Evolutionary conservation across 768 basidiomycete species (phyloP), one percentile per base, ranked within the genome.

Genomic region (Boletales sp.): DNA sequence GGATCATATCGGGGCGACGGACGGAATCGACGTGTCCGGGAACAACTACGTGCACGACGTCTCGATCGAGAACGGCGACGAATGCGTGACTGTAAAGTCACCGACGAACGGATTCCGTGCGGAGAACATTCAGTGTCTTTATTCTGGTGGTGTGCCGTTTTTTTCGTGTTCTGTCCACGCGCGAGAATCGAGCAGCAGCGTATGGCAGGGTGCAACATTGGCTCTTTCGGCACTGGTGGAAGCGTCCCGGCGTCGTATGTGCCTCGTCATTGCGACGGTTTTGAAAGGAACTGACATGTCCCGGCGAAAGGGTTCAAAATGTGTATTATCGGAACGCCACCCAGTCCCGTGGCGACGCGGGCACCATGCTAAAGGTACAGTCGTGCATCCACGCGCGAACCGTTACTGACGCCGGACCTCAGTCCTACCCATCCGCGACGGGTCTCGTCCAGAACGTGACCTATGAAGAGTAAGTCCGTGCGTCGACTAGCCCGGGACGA

Each of bases 51-150:
- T 72, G 19, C 68, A 70, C 41, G 67, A 71, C 33, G 60, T 70
- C 40, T 56, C 58, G 7, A 64, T 72, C 19, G 68, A 67, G 46
- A 68, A 64, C 40, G 66, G 60, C 19, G 58, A 62, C 35, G 61
- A 71, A 42, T 70, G 68, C 41, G 64, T 70, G 14, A 69, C 67
- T 0, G 63, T 70, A 49, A 70, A 72, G 44, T 41, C 64, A 2
- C 64, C 69, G 5, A 65, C 68, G 4, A 44, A 63, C 15, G 50
- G 58, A 28, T 60, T 51, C 37, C 6, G 44, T 15, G 51, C 40
- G 17, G 46, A 58, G 39, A 55, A 58, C 18, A 43, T 61, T 5
- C 42, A 38, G 10, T 58, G 59, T n/a, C 3, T 32, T 21, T 6
- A 54, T 48, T 49, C 59, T 39, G 40, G 1, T 4, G 49, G 48